Base-by-base conservation (phyloP, 2,329 filamentous ascomycete genomes). In the Xylariaceae sp. region DNA sequence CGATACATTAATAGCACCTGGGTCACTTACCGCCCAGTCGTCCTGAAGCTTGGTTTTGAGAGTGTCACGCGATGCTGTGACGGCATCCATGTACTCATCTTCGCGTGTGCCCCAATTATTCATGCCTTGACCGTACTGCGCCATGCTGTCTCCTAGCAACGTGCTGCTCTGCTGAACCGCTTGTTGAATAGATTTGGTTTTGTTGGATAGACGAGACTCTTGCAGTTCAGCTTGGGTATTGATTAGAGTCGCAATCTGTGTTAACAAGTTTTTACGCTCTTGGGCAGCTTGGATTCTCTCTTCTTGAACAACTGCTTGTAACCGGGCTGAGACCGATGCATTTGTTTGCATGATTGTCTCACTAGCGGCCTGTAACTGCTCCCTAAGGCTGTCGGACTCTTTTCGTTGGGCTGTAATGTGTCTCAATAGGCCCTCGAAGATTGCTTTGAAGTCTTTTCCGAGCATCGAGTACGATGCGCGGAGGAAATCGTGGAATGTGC, bases 401-500 rank as follows among this genome's bases (percentile, higher is more conserved):
- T 74, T 72, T 57, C 86, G 86, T 62, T 97, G 92, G 8, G 81
- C 74, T 29, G 81, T 79, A 44, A 96, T 76, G 55, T 90, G 84
- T 52, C 77, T 80, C 40, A 88, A 74, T 40, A 96, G 74, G 11
- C 87, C 83, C 53, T 95, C 89, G 55, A 97, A 95, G 20, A 92
- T 79, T 5, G 72, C 71, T 63, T 92, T 94, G 71, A 95, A 90
- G 55, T 97, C 90, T 48, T 84, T 83, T 7, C 90, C 90, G 2
- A 97, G 77, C 1, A 80, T 77, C 55, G 83, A 86, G 64, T 95
- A 96, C 0, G 92, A 96, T 11, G 80, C 71, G 58, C 95, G 89
- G 22, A 97, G 77, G 73, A 92, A 83, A 40, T 75, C 79, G 64
- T 96, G 89, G 59, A 97, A 94, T n/a, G 79, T 77, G 23, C 82